These are phyloP conservation scores for Reutealis trisperma DNA, from an alignment of 345 rosid genomes.

Conservation along the genomic window DNA sequence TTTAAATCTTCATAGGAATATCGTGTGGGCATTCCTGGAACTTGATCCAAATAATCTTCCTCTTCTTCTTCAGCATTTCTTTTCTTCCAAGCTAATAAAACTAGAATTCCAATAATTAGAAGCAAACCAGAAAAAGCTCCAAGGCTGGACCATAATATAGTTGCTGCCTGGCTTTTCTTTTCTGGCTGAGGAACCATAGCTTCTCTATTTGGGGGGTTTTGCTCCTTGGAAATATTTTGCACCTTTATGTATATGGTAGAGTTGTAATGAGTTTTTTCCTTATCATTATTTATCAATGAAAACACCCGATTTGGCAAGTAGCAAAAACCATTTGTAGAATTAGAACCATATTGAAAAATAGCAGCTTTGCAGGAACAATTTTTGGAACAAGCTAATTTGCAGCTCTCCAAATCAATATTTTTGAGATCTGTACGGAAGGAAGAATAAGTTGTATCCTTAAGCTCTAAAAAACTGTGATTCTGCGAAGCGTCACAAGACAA, in stretches of 20 bases:
- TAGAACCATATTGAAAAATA: constrained; percentile 5
- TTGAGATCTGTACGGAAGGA: background rate
- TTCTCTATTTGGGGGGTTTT: background rate
- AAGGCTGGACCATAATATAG: constrained; percentile 6
- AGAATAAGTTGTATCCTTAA: constrained; percentile 19
- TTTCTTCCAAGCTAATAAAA: background rate
- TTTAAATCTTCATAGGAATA: constrained; percentile 20
- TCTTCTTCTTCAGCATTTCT: constrained; percentile 4
- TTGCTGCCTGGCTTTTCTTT: background rate
- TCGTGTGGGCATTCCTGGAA: constrained; percentile 23
- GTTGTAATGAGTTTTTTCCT: constrained; percentile 5
- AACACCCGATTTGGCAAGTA: constrained; percentile 15
- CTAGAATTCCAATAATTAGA: background rate
- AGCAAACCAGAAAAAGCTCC: background rate
- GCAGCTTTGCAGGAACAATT: constrained; percentile 42
- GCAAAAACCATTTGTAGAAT: constrained; percentile 1
- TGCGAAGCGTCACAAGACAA: constrained; percentile 20
- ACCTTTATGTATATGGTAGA: constrained; percentile 11
- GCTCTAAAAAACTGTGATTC: constrained; percentile 26
- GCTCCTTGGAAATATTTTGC: background rate
- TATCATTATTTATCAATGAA: constrained; percentile 12
- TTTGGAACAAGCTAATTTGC: constrained; percentile 28
- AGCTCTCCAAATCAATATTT: constrained; percentile 1
- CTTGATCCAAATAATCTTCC: constrained; percentile 20
- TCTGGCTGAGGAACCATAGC: background rate